These are phyloP conservation scores for Aspergillus campestris DNA, from an alignment of 495 filamentous ascomycete genomes.

Conservation along the genomic window DNA sequence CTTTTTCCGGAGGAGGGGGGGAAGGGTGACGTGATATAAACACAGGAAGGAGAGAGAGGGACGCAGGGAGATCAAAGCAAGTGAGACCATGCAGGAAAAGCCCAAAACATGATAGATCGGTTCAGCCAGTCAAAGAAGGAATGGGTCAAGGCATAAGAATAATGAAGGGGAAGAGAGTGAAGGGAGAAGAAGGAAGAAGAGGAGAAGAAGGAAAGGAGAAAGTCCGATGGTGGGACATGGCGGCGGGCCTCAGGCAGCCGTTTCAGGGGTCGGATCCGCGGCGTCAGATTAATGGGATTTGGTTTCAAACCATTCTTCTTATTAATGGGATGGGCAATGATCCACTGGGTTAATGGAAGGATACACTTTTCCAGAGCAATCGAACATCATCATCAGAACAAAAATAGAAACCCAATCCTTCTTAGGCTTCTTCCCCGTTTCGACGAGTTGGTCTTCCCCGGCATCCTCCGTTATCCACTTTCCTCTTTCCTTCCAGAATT, in stretches of 20 bases:
- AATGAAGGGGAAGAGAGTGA: not conserved
- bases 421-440: too few species aligned
- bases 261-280: slow-evolving; percentile 18
- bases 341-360: too few species aligned
- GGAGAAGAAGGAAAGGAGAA: slow-evolving; percentile 1
- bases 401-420: too few species aligned
- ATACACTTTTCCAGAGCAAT: too few species aligned
- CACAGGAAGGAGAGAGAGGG: slow-evolving; percentile 4
- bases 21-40: slow-evolving; percentile 15
- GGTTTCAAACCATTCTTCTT: too few species aligned
- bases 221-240: not conserved
- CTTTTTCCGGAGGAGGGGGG: slow-evolving; percentile 1
- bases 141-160: slow-evolving; percentile 2
- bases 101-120: not conserved
- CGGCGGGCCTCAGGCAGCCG: slow-evolving; percentile 10
- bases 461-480: too few species aligned
- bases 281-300: slow-evolving; percentile 8
- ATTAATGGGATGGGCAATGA: too few species aligned
- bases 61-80: slow-evolving; percentile 3
- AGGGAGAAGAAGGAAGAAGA: slow-evolving; percentile 5
- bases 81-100: slow-evolving; percentile 3
- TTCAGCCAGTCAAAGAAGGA: not conserved
- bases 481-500: too few species aligned
- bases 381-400: too few species aligned
- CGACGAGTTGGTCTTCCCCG: too few species aligned